phyloP scores from a whole-genome alignment of 371 early-diverging fungal species.

The Coemansia sp. region DNA sequence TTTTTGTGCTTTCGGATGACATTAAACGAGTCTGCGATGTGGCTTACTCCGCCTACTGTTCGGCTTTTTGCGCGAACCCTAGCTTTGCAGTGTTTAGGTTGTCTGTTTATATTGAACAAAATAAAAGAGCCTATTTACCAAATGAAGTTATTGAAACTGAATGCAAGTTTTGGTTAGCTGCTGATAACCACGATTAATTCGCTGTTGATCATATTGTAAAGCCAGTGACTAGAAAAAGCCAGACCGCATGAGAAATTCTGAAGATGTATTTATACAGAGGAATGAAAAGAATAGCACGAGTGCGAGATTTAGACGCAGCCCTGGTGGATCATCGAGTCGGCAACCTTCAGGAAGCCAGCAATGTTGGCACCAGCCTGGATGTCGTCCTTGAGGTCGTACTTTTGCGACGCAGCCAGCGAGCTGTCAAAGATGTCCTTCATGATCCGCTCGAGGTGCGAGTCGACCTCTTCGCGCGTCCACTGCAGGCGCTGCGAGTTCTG shows the following conservation, averaged over 20 bases:
- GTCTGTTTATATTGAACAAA: constrained; percentile 6
- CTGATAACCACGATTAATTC: too few species aligned
- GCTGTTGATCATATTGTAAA: too few species aligned
- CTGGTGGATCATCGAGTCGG: constrained; percentile 56
- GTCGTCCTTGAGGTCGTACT: constrained; percentile 52
- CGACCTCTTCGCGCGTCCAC: constrained; percentile 55
- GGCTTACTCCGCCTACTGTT: constrained; percentile 51
- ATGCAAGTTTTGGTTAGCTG: background rate
- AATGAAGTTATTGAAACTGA: background rate
- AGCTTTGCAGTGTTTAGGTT: constrained; percentile 54
- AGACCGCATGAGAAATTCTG: background rate
- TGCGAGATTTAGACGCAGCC: constrained; percentile 48
- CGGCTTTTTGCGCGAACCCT: constrained; percentile 14
- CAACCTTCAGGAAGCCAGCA: constrained; percentile 57
- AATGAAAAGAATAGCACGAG: background rate
- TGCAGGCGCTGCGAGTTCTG: constrained; percentile 57
- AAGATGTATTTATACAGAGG: constrained; percentile 2
- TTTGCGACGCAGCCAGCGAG: constrained; percentile 50
- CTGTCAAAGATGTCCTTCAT: constrained; percentile 57
- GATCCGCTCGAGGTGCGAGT: constrained; percentile 49
- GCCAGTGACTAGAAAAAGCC: too few species aligned
- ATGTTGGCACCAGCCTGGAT: constrained; percentile 58
- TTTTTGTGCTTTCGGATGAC: constrained; percentile 15
- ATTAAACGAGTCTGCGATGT: constrained; percentile 54
- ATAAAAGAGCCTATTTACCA: constrained; percentile 6